Evolutionary conservation across 2,329 filamentous ascomycete genomes (phyloP), one percentile per base, ranked within the genome.

Genomic region (Byssothecium circinans): DNA sequence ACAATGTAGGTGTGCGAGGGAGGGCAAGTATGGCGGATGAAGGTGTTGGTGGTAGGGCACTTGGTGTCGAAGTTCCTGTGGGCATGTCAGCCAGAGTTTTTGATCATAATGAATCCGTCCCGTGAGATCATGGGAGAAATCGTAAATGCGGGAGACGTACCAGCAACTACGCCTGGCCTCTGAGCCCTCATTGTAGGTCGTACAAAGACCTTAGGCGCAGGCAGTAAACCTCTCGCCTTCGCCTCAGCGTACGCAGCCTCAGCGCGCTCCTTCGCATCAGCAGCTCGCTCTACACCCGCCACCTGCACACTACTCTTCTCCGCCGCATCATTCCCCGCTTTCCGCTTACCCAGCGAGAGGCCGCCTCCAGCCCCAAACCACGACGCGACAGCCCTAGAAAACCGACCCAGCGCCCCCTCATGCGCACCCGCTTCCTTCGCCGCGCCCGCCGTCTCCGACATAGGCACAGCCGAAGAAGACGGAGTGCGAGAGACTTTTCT

Each of bases 1-100:
- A 75, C 27, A 81, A 61, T 5, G 56, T 52, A 1, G 63, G 67
- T 1, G 62, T 65, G 23, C 53, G 50, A 12, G 62, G 27, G 19
- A n/a, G 33, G 27, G 34, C 37, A 8, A 52, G 41, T 10, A 43
- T 20, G 32, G 30, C 27, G 7, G 27, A n/a, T n/a, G 52, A 30
- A 42, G 49, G 34, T 43, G 58, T 37, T 17, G 47, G 27, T 29
- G 47, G 49, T 41, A 40, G 23, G 8, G 18, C 4, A 14, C n/a
- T 29, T 11, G 34, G 18, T 22, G 17, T 33, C 32, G 36, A 25
- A 29, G 18, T 19, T 27, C 7, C 19, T 46, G 43, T 17, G 15
- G 12, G 19, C 8, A 17, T 43, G 17, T 27, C 27, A 27, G 8
- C 5, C 18, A 19, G 29, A n/a, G n/a, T n/a, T n/a, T n/a, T n/a